Conservation (phyloP, 192 early-diverging fungal genomes). For the Coemansia sp. region DNA sequence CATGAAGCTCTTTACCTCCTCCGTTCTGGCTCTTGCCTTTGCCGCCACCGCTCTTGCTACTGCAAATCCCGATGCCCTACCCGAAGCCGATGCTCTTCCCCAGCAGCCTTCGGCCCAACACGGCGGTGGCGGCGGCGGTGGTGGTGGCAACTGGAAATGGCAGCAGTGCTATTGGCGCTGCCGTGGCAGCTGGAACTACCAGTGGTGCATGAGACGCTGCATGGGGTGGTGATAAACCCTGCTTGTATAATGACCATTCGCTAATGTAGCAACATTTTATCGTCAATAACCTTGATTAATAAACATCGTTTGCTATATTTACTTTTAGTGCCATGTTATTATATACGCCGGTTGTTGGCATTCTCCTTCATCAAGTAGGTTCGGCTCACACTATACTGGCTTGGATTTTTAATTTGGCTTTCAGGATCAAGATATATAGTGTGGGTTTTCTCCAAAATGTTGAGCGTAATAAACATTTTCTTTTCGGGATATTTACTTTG, state of each 20-base stretch:
- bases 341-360: neutral
- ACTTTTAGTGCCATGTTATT: neutral
- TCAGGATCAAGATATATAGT: no score
- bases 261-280: neutral
- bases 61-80: neutral
- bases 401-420: no score
- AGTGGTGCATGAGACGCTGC: slow-evolving; percentile 14
- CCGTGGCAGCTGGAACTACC: slow-evolving; percentile 9
- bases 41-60: neutral
- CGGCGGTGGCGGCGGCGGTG: neutral
- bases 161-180: slow-evolving; percentile 1
- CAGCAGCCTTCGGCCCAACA: neutral
- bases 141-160: neutral
- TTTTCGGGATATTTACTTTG: no score
- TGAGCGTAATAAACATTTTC: no score
- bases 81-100: neutral
- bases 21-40: neutral
- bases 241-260: neutral
- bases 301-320: neutral
- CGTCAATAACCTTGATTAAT: neutral
- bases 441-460: no score
- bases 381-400: no score
- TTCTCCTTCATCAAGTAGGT: no score
- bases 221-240: neutral
- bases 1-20: neutral